Percentiles rank a stretch among this genome's conserved stretches.
These are phyloP conservation scores for Deinandra increscens DNA, from an alignment of 129 eudicot genomes.

Conservation along the genomic window DNA sequence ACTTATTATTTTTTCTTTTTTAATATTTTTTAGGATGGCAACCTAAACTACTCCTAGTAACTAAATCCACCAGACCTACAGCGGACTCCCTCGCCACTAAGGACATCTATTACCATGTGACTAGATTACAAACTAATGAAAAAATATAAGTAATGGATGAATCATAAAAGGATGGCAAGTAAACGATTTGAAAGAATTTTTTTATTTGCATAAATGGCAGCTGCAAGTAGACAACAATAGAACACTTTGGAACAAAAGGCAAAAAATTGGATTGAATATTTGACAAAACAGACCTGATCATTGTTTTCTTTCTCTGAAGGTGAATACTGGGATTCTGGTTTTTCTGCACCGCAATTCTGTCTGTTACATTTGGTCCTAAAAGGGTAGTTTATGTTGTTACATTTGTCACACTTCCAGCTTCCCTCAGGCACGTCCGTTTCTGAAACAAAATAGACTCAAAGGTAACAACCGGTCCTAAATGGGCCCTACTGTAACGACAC, in stretches of 20 bases:
- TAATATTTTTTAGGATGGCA: no score
- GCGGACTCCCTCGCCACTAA: no score
- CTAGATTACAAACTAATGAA: neutral
- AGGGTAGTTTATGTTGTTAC: slow-evolving; percentile 84
- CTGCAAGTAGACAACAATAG: slow-evolving; percentile 1
- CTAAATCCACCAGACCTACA: no score
- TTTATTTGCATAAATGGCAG: slow-evolving; percentile 23
- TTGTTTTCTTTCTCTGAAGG: slow-evolving; percentile 53
- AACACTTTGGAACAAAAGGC: slow-evolving; percentile 19
- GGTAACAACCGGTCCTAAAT: neutral
- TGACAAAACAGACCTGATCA: slow-evolving; percentile 70
- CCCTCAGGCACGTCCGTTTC: slow-evolving; percentile 93
- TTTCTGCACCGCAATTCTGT: slow-evolving; percentile 91
- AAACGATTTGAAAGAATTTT: slow-evolving; percentile 9
- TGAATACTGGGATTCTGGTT: slow-evolving; percentile 64
- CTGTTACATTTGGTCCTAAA: slow-evolving; percentile 94
- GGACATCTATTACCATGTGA: no score
- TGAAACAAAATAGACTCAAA: slow-evolving; percentile 13
- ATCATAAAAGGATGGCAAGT: neutral
- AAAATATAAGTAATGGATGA: neutral
- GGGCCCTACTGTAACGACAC: neutral
- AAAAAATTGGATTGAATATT: slow-evolving; percentile 20
- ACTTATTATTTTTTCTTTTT: no score
- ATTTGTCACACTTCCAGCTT: slow-evolving; percentile 93
- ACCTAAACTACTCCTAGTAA: no score